These are phyloP conservation scores for Fusarium staphyleae DNA, from an alignment of 2,329 filamentous ascomycete genomes.

Conservation along the genomic window DNA sequence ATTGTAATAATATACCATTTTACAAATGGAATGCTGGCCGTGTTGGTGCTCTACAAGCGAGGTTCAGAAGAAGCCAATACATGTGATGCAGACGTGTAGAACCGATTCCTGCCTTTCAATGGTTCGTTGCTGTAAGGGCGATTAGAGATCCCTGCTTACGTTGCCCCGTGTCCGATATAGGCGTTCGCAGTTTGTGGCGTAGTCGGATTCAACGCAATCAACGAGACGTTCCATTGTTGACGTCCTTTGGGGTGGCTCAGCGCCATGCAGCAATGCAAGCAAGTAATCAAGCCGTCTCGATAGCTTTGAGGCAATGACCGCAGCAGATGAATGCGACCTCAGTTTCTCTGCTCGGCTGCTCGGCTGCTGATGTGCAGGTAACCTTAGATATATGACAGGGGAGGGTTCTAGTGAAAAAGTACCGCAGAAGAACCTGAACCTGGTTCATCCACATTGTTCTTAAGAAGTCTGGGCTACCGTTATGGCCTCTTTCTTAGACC, in stretches of 20 bases:
- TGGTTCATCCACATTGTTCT: constrained; percentile 13
- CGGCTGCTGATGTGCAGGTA: not conserved
- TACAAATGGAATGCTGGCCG: too few relatives aligned
- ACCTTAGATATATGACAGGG: constrained; percentile 1
- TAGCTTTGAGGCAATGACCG: constrained; percentile 1
- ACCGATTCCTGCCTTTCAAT: too few relatives aligned
- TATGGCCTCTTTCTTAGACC: too few relatives aligned
- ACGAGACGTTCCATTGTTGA: constrained; percentile 28
- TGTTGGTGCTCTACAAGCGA: too few relatives aligned
- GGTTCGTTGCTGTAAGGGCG: too few relatives aligned
- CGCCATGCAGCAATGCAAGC: constrained; percentile 8
- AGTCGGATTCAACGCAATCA: constrained; percentile 16
- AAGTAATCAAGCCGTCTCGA: constrained; percentile 16
- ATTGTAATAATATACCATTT: too few relatives aligned
- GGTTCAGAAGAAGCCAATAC: too few relatives aligned
- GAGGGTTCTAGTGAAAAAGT: not conserved
- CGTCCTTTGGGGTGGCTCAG: constrained; percentile 37
- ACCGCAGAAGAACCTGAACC: constrained; percentile 8
- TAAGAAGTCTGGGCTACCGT: constrained; percentile 7
- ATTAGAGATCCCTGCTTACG: constrained; percentile 7
- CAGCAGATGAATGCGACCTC: not conserved
- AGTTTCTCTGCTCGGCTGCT: constrained; percentile 1
- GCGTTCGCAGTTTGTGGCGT: not conserved
- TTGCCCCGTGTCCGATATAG: too few relatives aligned
- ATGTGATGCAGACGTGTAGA: too few relatives aligned